Percentiles rank a stretch among this genome's conserved stretches.
These are phyloP conservation scores for Geotrichum siamense DNA, from an alignment of 1,139 yeast genomes.

Conservation along the genomic window DNA sequence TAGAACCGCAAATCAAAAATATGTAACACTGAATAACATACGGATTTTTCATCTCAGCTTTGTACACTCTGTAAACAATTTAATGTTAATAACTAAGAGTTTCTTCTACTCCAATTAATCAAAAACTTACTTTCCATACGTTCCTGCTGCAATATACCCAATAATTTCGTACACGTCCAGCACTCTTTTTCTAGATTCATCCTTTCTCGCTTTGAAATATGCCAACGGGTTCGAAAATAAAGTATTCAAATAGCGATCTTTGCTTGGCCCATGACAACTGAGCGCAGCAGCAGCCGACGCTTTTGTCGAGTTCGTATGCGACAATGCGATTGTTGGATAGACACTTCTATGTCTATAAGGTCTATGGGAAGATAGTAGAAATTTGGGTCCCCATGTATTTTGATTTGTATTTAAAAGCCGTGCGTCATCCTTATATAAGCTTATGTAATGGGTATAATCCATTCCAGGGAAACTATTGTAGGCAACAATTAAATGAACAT, in stretches of 20 bases:
- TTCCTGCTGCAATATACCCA: conserved; percentile 98
- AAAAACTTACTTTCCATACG: conserved; percentile 53
- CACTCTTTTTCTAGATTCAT: conserved; percentile 60
- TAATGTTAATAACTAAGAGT: neutral
- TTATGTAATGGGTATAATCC: too few species aligned
- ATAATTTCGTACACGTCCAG: conserved; percentile 74
- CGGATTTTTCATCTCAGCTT: conserved; percentile 50
- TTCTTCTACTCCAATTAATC: neutral
- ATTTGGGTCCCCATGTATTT: too few species aligned
- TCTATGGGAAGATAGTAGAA: too few species aligned
- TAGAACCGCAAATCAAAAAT: neutral
- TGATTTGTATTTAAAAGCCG: too few species aligned
- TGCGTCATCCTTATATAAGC: too few species aligned
- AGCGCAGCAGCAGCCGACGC: too few species aligned
- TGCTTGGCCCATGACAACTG: too few species aligned
- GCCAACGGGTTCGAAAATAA: conserved; percentile 33
- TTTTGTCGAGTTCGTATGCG: too few species aligned
- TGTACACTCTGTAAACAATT: conserved; percentile 56
- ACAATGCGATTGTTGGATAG: too few species aligned
- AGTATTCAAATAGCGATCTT: conserved; percentile 19
- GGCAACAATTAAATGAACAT: too few species aligned
- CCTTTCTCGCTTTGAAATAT: conserved; percentile 48
- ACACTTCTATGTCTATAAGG: too few species aligned
- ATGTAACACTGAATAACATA: conserved; percentile 4
- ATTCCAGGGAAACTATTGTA: too few species aligned